Conservation (phyloP, 176 grass and related monocot species). For the Puya raimondii region DNA sequence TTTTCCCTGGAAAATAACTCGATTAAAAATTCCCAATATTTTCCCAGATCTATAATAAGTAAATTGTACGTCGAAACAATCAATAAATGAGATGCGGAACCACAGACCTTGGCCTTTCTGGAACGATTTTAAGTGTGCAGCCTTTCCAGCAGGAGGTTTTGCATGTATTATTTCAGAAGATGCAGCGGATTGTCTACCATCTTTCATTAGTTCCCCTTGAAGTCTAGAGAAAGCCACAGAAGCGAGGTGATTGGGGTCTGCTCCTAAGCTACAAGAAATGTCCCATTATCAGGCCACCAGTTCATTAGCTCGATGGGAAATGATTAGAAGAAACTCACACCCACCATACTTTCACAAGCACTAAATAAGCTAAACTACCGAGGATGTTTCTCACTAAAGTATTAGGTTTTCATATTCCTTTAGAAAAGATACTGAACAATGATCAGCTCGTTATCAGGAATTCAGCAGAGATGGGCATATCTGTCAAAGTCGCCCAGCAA, state of each 20-base stretch:
- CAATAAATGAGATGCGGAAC: background rate
- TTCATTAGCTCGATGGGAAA: background rate
- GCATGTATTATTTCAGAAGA: slow-evolving; percentile 36
- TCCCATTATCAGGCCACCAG: background rate
- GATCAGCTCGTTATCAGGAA: too few relatives aligned
- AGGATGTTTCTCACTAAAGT: too few relatives aligned
- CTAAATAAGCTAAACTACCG: too few relatives aligned
- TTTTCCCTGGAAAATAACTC: slow-evolving; percentile 48
- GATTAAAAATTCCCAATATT: too few relatives aligned
- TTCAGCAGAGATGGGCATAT: too few relatives aligned
- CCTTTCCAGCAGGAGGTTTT: slow-evolving; percentile 43
- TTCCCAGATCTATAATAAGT: too few relatives aligned
- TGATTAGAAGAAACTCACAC: too few relatives aligned
- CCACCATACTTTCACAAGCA: too few relatives aligned
- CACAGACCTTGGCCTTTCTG: slow-evolving; percentile 61
- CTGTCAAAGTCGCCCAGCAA: too few relatives aligned
- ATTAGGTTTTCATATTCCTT: too few relatives aligned
- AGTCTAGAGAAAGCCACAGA: slow-evolving; percentile 54
- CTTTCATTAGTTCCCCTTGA: slow-evolving; percentile 59
- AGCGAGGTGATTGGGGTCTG: slow-evolving; percentile 50
- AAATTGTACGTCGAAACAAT: background rate
- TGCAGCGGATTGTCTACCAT: slow-evolving; percentile 43
- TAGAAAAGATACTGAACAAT: too few relatives aligned
- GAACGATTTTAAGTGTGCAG: slow-evolving; percentile 35
- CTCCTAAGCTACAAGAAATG: slow-evolving; percentile 50